A percentile compares a stretch with the other conserved stretches of the same genome.
Evolutionary conservation across 768 basidiomycete species (phyloP).

Genomic region (Agaricus sinodeliciosus): DNA sequence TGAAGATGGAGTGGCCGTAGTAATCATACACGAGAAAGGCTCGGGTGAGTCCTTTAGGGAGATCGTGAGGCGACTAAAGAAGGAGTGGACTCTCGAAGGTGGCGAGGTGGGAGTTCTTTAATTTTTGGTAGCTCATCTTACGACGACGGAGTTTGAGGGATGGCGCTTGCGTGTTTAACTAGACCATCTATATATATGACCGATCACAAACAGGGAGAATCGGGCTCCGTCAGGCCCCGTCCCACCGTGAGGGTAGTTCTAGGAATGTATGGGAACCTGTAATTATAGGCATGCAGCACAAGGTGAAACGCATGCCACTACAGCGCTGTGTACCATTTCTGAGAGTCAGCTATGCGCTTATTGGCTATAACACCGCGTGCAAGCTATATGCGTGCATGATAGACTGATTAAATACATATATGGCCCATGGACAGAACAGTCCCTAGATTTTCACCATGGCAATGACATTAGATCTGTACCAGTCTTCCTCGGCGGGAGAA

Average conservation of each 20-base stretch:
- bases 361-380: not conserved
- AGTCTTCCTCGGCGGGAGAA: not conserved
- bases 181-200: not conserved
- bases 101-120: conserved; percentile 7
- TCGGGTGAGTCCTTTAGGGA: conserved; percentile 76
- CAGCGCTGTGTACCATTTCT: conserved; percentile 3
- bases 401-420: not conserved
- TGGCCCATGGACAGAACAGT: not conserved
- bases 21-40: conserved; percentile 81
- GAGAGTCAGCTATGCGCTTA: not conserved
- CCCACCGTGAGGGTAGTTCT: conserved; percentile 2
- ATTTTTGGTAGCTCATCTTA: not conserved
- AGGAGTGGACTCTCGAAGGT: conserved; percentile 63
- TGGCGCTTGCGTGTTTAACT: no score
- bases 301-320: conserved; percentile 7
- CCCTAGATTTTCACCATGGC: not conserved
- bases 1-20: conserved; percentile 41
- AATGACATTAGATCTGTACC: not conserved
- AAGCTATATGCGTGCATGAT: not conserved
- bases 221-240: not conserved
- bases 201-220: conserved; percentile 4
- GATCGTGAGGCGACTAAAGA: conserved; percentile 57
- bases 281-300: conserved; percentile 3
- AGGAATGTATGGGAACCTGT: not conserved
- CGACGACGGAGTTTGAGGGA: no score